Base-by-base conservation (phyloP, 371 early-diverging fungal genomes). In the Rhizopus delemar region DNA sequence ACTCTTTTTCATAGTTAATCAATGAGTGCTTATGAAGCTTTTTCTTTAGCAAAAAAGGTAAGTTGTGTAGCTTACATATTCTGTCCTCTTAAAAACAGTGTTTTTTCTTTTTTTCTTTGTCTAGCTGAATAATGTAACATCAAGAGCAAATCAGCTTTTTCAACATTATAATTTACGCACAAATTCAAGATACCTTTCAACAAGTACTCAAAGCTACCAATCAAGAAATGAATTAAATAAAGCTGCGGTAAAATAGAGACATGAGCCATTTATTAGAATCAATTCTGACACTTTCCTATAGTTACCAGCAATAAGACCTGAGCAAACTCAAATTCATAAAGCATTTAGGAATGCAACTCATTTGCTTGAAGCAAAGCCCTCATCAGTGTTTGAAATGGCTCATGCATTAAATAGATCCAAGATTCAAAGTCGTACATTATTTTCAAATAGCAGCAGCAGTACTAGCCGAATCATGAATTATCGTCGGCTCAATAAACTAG, bases 401-500 rank as follows among this genome's bases (percentile, higher is more conserved):
- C 57, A 9, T 60, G 52, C 43, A 41, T 43, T 43, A 33, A 53
- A 8, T 43, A 43, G 43, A 32, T 57, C 65, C 11, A 59, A 51
- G n/a, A 46, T 57, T 43, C 53, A 53, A 38, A 49, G 51, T 45
- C 59, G 68, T 22, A 62, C 62, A 3, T 41, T 67, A 22, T 67
- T 67, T 52, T 51, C 62, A 28, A 62, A 48, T 11, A 41, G 28
- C 16, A 29, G 50, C n/a, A 57, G 57, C 2, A 54, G 28, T 11
- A 46, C 46, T 9, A 67, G 48, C 28, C 62, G 68, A 9, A 58
- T 67, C 8, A 48, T 36, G 31, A 59, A 58, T 38, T 62, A 56
- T 38, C 68, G 68, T 34, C 55, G 59, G 16, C 36, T 67, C 9
- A 62, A 41, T 34, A 67, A 59, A 46, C 66, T 93, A n/a, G 90